Conservation (phyloP, 176 grass and related monocot species). For the Oryza brachyantha region DNA sequence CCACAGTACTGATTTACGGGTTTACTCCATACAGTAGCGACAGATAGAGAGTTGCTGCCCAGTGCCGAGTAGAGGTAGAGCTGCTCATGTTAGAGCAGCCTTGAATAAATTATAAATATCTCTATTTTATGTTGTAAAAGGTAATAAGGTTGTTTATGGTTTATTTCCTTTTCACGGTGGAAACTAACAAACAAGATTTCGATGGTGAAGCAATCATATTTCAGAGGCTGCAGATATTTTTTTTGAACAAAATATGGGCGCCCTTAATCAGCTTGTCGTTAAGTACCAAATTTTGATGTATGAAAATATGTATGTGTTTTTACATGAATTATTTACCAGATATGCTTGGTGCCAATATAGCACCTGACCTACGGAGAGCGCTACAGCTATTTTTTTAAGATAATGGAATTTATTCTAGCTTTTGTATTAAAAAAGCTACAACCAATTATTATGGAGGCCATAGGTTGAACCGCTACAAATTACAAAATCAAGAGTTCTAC, state of each 20-base stretch:
- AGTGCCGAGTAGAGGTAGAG: constrained; percentile 7
- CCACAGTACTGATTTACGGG: not conserved
- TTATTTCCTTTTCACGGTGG: not conserved
- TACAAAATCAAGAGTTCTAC: too few relatives aligned
- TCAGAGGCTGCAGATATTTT: not conserved
- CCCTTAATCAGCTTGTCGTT: not conserved
- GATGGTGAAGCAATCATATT: not conserved
- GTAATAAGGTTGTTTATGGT: constrained; percentile 1
- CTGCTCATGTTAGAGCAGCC: constrained; percentile 16
- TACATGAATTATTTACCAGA: not conserved
- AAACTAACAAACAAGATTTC: not conserved
- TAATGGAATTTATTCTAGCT: too few relatives aligned
- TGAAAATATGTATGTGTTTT: not conserved
- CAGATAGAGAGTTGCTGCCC: not conserved
- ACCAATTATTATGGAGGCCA: too few relatives aligned
- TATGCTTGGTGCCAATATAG: too few relatives aligned
- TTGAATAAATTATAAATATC: constrained; percentile 26
- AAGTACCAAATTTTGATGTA: not conserved
- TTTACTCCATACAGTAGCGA: not conserved
- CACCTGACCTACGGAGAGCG: too few relatives aligned
- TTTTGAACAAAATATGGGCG: not conserved
- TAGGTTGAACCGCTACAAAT: too few relatives aligned
- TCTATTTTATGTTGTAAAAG: constrained; percentile 9
- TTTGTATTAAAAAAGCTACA: too few relatives aligned
- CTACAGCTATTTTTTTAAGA: too few relatives aligned